Conservation (phyloP, 2,329 filamentous ascomycete species). For the Fusarium liriodendri region DNA sequence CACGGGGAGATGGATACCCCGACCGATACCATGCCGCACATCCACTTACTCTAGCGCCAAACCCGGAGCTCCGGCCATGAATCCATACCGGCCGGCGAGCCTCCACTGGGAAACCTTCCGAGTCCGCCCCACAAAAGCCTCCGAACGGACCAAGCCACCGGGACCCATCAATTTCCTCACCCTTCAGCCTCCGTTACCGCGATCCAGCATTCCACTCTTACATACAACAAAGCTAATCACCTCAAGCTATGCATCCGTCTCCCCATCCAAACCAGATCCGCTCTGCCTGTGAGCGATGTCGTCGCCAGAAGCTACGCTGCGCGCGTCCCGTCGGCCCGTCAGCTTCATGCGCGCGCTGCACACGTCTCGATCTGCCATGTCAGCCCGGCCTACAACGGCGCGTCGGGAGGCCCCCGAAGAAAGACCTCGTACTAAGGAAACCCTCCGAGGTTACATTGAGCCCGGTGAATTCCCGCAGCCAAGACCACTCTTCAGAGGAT, state of each 20-base stretch:
- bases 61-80: neutral
- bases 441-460: neutral
- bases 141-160: constrained; percentile 22
- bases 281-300: constrained; percentile 49
- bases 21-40: neutral
- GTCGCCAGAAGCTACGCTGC: constrained; percentile 48
- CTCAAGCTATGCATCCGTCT: constrained; percentile 21
- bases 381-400: constrained; percentile 45
- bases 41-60: neutral
- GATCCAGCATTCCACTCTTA: neutral
- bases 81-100: neutral
- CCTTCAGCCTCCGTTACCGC: neutral
- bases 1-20: neutral
- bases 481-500: neutral
- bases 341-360: constrained; percentile 44
- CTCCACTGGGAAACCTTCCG: constrained; percentile 31
- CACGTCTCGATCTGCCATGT: constrained; percentile 44
- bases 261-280: constrained; percentile 49
- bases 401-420: constrained; percentile 46
- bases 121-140: constrained; percentile 27
- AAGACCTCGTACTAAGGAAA: constrained; percentile 24
- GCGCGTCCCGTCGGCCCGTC: constrained; percentile 37
- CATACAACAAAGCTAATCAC: neutral
- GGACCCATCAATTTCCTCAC: neutral
- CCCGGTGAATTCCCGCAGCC: neutral